Base-by-base conservation (phyloP, 2,329 filamentous ascomycete species). In the Aspergillus flavus region DNA sequence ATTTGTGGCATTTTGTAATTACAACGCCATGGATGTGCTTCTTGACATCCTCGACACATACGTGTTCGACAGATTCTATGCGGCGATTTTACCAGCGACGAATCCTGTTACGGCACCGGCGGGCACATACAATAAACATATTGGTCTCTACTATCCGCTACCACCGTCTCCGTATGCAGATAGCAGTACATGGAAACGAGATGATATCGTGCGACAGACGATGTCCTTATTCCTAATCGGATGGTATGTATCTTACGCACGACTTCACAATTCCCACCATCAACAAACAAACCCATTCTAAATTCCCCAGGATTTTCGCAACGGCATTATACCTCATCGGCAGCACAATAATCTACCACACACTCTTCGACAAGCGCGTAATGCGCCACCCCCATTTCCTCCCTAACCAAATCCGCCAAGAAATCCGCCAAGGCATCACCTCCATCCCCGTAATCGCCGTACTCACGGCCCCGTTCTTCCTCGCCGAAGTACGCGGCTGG, bases 311-410 rank as follows among this genome's bases (percentile, higher is more conserved):
- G 90, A 76, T 96, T 71, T 96, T 96, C 73, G 94, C 93, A 58
- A 78, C 93, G 41, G 66, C 92, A 55, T 83, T 95, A 64, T 98
- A 97, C 84, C 96, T 94, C 77, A 70, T 91, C 67, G 93, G 92
- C 75, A 91, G 93, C 19, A 85, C 89, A 3, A 82, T 96, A 28
- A 95, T 93, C 39, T 98, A 96, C 80, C 72, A 90, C 74, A 89
- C 96, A 79, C 84, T 97, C 73, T 97, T 96, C 80, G 94, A 97
- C 81, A 95, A 97, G 78, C 85, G 87, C 46, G 93, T 92, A 52
- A 87, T 94, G 78, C 82, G 91, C 61, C 94, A 98, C 77, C 94
- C 94, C 34, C 94, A 94, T 74, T 97, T 93, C 80, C 89, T 97
- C 72, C 95, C 93, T 81, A 93, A 97, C 79, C 94, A 97, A 78